phyloP scores from a whole-genome alignment of 2,329 filamentous ascomycete species.

The Penicillium sp. region DNA sequence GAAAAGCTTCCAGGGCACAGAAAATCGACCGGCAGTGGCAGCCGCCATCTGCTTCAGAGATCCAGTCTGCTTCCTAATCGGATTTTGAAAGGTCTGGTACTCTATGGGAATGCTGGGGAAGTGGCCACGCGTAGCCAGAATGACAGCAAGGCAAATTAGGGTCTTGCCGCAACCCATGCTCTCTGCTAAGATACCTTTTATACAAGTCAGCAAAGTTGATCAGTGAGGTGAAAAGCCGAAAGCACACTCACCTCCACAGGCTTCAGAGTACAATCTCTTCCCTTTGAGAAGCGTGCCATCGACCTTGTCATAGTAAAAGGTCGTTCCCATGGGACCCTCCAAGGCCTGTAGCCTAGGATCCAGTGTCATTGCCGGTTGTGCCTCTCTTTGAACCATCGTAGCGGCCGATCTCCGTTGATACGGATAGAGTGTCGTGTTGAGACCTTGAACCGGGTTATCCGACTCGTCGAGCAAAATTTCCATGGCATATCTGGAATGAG shows the following conservation, averaged over 20 bases:
- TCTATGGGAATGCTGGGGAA: conserved; percentile 66
- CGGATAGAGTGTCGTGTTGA: conserved; percentile 66
- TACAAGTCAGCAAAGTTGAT: neutral
- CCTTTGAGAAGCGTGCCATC: conserved; percentile 63
- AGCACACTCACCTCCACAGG: conserved; percentile 66
- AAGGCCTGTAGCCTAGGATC: conserved; percentile 72
- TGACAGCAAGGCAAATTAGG: conserved; percentile 75
- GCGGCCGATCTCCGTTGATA: conserved; percentile 82
- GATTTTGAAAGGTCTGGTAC: conserved; percentile 50
- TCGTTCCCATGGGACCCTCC: conserved; percentile 60
- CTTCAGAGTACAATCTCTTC: conserved; percentile 72
- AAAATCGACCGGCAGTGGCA: conserved; percentile 64
- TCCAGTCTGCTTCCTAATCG: conserved; percentile 54
- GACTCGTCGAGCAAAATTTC: conserved; percentile 33
- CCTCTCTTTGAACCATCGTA: conserved; percentile 81
- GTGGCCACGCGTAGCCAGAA: conserved; percentile 74
- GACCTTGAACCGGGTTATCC: conserved; percentile 32
- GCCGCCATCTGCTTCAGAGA: conserved; percentile 77
- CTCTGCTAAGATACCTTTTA: conserved; percentile 46
- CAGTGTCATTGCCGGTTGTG: conserved; percentile 62
- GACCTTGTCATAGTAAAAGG: conserved; percentile 72
- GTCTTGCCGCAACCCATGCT: conserved; percentile 74
- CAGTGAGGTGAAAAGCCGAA: neutral
- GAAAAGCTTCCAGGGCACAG: conserved; percentile 69
- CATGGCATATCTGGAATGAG: conserved; percentile 40